phyloP scores from a whole-genome alignment of 148 eudicot genomes.

The Bassia scoparia region DNA sequence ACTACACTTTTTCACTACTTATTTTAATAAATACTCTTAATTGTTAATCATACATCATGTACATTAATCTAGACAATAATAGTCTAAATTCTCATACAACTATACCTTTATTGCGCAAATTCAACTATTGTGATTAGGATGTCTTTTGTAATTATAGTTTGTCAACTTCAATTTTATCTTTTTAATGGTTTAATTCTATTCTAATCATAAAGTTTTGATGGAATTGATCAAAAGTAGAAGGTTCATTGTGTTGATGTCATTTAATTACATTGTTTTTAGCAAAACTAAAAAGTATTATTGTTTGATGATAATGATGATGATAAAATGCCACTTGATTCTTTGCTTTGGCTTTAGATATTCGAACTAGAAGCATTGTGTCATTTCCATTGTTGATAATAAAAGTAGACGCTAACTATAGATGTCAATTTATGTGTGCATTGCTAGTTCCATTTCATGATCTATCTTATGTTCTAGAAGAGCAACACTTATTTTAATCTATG shows the following conservation, averaged over 20 bases:
- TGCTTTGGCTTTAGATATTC: not conserved
- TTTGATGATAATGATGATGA: not conserved
- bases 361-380: conserved; percentile 4
- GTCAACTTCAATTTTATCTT: not conserved
- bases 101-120: not conserved
- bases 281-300: not conserved
- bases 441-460: not conserved
- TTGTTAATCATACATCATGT: too few relatives aligned
- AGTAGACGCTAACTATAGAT: not conserved
- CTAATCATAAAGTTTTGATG: not conserved
- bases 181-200: not conserved
- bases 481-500: too few relatives aligned
- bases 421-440: not conserved
- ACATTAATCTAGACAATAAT: not conserved
- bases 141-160: not conserved
- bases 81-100: conserved; percentile 16
- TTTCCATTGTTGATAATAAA: not conserved
- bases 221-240: not conserved
- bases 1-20: not conserved
- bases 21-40: not conserved
- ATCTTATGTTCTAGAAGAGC: not conserved
- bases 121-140: not conserved
- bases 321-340: not conserved
- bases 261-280: not conserved
- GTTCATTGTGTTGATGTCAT: not conserved